Evolutionary conservation across 1,284 basidiomycete species (phyloP), one percentile per base, ranked within the genome.

Genomic region (Inonotus hispidus): DNA sequence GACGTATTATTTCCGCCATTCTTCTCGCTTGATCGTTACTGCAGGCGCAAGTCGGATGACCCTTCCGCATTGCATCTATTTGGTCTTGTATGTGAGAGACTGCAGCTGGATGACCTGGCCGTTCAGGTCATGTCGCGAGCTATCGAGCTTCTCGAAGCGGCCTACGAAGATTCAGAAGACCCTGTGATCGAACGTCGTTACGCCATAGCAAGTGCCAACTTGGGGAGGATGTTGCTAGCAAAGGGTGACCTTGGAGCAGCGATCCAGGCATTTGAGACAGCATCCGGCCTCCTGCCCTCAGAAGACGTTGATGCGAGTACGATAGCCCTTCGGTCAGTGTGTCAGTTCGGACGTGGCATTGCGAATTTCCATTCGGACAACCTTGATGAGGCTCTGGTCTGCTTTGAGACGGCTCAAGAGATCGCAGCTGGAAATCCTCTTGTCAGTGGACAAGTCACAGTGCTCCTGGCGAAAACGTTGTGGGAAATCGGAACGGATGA

Each of bases 161-260:
- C 84, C 32, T 99, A 98, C 72, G 97, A 99, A 71, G 84, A 88
- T 56, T 83, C 82, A 1, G 97, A 99, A 71, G 88, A 91, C 55
- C 70, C 84, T 0, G 74, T 79, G 19, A 82, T 92, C 16, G 96
- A 98, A 71, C 75, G 79, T 27, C 85, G 84, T 63, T 99, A 91
- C 71, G 85, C 85, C 6, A 83, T 95, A 35, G 92, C 95, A 0
- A 90, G 94, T 63, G 77, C 82, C 38, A 98, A 93, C 64, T 75
- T 95, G 6, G 97, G 88, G 0, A 83, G 97, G 16, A 73, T 98
- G 25, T 80, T 83, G 11, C 76, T 98, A 10, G 78, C 87, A 0
- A 70, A 78, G 0, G 75, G 77, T 2, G 80, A 90, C 53, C 85
- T 85, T 67, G 74, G 78, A 0, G 80, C 78, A 2, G 86, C 93